A percentile compares a stretch with the other conserved stretches of the same genome.
These are phyloP conservation scores for Boletellus ananas DNA, from an alignment of 768 basidiomycete species.

Conservation along the genomic window DNA sequence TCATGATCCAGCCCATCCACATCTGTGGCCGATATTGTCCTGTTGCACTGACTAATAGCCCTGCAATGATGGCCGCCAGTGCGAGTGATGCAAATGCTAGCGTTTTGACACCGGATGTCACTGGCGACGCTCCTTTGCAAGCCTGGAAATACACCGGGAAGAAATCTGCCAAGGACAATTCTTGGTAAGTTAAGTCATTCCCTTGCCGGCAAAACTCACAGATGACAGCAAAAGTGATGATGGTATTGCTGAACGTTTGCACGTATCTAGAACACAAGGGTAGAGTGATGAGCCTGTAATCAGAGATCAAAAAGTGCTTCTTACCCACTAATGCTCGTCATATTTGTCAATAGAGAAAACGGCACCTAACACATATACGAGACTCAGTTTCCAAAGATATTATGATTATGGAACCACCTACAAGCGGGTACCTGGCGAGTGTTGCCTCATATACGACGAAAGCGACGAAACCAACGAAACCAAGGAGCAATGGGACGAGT, in stretches of 20 bases:
- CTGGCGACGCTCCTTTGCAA: too few species aligned
- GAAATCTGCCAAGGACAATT: constrained; percentile 32
- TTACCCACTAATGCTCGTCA: constrained; percentile 30
- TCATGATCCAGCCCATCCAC: constrained; percentile 37
- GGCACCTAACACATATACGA: constrained; percentile 25
- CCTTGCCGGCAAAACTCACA: constrained; percentile 14
- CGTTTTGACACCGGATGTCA: constrained; percentile 33
- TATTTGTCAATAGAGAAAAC: constrained; percentile 28
- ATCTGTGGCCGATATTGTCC: too few species aligned
- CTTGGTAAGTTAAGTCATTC: too few species aligned
- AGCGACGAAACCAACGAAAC: constrained; percentile 33
- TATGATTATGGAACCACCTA: constrained; percentile 12
- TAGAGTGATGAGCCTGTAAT: neutral
- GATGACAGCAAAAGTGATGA: constrained; percentile 17
- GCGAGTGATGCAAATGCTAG: constrained; percentile 38
- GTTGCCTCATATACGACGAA: constrained; percentile 38
- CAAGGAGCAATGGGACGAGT: constrained; percentile 40
- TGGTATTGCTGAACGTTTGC: constrained; percentile 28
- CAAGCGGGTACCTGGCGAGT: constrained; percentile 32
- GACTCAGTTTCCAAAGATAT: neutral
- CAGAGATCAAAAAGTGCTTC: neutral
- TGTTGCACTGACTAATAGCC: constrained; percentile 32
- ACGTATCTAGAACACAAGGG: constrained; percentile 18
- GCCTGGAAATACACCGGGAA: constrained; percentile 35
- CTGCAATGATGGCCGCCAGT: constrained; percentile 36